Evolutionary conservation across 2,329 filamentous ascomycete species (phyloP), one percentile per base, ranked within the genome.

Genomic region (Fusarium neocosmosporiellum): DNA sequence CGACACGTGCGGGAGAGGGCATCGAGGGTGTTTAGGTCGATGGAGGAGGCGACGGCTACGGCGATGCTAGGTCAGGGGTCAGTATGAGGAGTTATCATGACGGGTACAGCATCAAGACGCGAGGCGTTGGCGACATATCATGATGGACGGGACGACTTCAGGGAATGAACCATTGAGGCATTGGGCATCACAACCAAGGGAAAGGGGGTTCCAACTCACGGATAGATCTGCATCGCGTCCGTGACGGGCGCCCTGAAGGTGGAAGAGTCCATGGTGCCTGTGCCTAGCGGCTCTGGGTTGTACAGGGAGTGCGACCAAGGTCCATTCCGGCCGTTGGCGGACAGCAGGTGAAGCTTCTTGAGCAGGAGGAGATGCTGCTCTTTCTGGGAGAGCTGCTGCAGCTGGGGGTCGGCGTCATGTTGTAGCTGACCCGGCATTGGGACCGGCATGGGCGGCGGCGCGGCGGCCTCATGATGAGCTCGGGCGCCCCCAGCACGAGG

Each of bases 21-120:
- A 81, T 97, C 92, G 77, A 98, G 89, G 16, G 94, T 92, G 81
- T 96, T 98, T 59, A 98, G 89, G 80, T 98, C 96, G 80, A 98
- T 90, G 75, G 89, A 88, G 34, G 90, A 88, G 57, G 93, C 93
- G 73, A 98, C 89, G 76, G 92, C 89, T 72, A 91, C 89, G 75
- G 93, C 90, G 79, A 98, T 90, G 77, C 95, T 98, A 84, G 31
- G 13, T 39, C n/a, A 50, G 34, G 27, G 22, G 64, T 77, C 24
- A 77, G 67, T 27, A 64, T 67, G 57, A 39, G 31, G 57, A 63
- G 57, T 69, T 66, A 69, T 70, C 65, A 65, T 69, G 66, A 65
- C 36, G 65, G 58, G 63, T 48, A 27, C 10, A 29, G 14, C 53
- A 46, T 5, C 24, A 14, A 62, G 61, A 24, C 14, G 54, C 48